Percentiles rank a stretch among this genome's conserved stretches.
Conservation (phyloP, 805 yeast genomes). For the Myxozyma sirexii region DNA sequence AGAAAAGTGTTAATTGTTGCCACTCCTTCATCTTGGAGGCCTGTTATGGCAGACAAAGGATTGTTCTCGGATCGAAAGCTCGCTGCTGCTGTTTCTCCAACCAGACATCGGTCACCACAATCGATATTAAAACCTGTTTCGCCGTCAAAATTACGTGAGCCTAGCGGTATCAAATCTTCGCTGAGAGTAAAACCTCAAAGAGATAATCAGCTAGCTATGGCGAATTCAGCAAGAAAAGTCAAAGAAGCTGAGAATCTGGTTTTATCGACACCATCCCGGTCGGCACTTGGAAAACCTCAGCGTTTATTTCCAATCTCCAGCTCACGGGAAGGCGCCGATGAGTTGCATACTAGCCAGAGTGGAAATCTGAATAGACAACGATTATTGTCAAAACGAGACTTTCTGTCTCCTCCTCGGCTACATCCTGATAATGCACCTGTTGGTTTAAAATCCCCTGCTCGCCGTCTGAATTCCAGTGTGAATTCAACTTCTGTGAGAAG, state of each 20-base stretch:
- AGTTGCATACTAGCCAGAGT: neutral
- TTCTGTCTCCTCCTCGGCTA: neutral
- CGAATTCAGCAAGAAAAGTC: slow-evolving; percentile 15
- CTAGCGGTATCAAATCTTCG: slow-evolving; percentile 10
- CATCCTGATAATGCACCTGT: neutral
- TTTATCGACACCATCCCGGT: slow-evolving; percentile 18
- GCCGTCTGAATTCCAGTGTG: slow-evolving; percentile 8
- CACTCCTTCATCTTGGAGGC: slow-evolving; percentile 6
- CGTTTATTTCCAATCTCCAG: slow-evolving; percentile 4
- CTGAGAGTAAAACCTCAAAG: slow-evolving; percentile 26
- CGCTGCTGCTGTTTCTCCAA: slow-evolving; percentile 1
- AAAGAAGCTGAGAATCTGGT: neutral
- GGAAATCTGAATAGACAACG: neutral
- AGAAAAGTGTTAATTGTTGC: slow-evolving; percentile 12
- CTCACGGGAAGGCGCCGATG: neutral
- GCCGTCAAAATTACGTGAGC: slow-evolving; percentile 13
- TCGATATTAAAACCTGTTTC: neutral
- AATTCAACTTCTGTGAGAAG: slow-evolving; percentile 2
- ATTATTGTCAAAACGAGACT: neutral
- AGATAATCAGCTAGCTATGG: slow-evolving; percentile 17
- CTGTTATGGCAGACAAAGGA: neutral
- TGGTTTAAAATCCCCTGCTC: slow-evolving; percentile 30
- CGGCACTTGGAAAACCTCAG: slow-evolving; percentile 27
- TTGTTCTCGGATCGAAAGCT: slow-evolving; percentile 3
- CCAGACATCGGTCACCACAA: neutral